These are phyloP conservation scores for Linanthus parryae DNA, from an alignment of 148 eudicot species.

Conservation along the genomic window DNA sequence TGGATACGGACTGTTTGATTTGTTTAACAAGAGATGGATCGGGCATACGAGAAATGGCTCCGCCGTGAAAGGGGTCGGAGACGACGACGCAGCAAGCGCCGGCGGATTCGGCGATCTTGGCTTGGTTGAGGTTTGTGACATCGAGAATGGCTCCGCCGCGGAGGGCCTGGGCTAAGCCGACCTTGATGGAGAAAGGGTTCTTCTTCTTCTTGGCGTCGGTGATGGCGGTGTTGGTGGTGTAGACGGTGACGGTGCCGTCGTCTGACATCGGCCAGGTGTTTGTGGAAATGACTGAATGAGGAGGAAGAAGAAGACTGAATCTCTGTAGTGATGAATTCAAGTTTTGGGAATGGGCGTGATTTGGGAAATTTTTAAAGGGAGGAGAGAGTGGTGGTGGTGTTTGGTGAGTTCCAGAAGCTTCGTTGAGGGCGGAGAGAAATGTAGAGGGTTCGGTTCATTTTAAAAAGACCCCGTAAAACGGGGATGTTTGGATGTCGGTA, in stretches of 20 bases:
- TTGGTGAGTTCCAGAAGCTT: constrained; percentile 40
- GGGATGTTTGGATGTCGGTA: no score
- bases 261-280: constrained; percentile 45
- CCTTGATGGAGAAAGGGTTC: constrained; percentile 45
- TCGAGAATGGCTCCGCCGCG: constrained; percentile 55
- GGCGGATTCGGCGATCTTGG: constrained; percentile 58
- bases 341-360: not conserved
- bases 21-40: constrained; percentile 42
- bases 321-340: not conserved
- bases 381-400: not conserved
- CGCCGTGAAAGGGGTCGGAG: constrained; percentile 5
- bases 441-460: no score
- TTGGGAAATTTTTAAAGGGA: not conserved
- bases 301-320: not conserved
- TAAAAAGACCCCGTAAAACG: no score
- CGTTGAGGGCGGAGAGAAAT: no score
- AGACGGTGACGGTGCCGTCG: constrained; percentile 47
- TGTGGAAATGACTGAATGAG: constrained; percentile 21
- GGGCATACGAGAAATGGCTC: constrained; percentile 45
- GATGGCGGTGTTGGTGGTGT: constrained; percentile 36
- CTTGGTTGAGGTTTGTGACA: constrained; percentile 34
- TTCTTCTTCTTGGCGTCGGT: constrained; percentile 29
- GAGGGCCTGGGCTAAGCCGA: constrained; percentile 44
- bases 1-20: constrained; percentile 36
- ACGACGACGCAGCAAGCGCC: constrained; percentile 56